Conservation (phyloP, 768 basidiomycete genomes). For the Lanmaoa pseudosensibilis region DNA sequence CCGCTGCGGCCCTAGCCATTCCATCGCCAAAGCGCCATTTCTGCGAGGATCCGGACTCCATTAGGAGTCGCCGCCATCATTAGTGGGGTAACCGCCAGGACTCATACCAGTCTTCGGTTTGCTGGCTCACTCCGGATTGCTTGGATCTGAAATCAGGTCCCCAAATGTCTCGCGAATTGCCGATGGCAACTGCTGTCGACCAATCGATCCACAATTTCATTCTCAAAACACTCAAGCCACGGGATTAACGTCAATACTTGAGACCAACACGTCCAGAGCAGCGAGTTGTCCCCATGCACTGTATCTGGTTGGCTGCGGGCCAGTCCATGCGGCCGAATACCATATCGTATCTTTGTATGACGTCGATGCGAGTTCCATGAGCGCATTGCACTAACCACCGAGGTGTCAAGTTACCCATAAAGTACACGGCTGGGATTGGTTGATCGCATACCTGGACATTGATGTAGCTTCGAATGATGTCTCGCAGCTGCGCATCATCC, state of each 20-base stretch:
- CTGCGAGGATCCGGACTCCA: too few relatives aligned
- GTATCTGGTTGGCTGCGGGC: constrained; percentile 1
- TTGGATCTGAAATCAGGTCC: neutral
- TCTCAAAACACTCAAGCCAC: neutral
- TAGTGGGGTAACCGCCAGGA: too few relatives aligned
- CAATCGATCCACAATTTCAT: neutral
- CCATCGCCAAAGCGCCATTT: too few relatives aligned
- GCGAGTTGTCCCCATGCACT: constrained; percentile 15
- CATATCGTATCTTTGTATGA: neutral
- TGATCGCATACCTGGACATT: constrained; percentile 46
- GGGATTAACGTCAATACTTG: constrained; percentile 9
- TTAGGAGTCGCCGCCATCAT: too few relatives aligned
- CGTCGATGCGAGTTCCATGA: constrained; percentile 12
- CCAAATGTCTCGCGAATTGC: neutral
- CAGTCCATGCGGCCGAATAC: constrained; percentile 12
- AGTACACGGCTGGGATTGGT: too few relatives aligned
- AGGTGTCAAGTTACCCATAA: neutral
- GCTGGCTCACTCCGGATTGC: too few relatives aligned
- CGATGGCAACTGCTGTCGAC: neutral
- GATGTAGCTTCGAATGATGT: constrained; percentile 48
- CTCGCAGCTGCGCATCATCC: constrained; percentile 38
- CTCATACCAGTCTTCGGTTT: too few relatives aligned
- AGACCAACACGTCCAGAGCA: constrained; percentile 12
- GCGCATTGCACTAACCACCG: constrained; percentile 3
- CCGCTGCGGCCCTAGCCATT: too few relatives aligned